phyloP scores from a whole-genome alignment of 2,329 filamentous ascomycete species.

The Alternaria gaisen region DNA sequence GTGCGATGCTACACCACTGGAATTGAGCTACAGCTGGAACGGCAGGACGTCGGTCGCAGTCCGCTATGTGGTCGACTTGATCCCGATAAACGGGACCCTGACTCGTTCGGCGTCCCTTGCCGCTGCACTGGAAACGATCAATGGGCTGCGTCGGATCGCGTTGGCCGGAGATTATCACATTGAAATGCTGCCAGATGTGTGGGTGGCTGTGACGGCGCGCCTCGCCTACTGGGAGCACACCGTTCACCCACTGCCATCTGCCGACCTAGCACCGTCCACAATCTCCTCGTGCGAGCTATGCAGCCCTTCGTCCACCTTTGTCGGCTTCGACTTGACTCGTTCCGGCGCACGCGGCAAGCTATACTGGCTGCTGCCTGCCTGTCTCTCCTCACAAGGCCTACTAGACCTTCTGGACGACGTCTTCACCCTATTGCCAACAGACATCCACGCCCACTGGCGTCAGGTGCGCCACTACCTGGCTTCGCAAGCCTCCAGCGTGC shows the following conservation, averaged over 20 bases:
- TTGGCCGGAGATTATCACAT: neutral
- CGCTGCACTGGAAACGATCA: neutral
- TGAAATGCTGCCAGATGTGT: neutral
- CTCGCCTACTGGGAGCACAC: neutral
- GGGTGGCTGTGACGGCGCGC: neutral
- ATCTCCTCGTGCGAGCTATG: neutral
- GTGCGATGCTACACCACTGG: neutral
- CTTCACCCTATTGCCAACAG: neutral
- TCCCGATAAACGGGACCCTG: neutral
- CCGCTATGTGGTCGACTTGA: neutral
- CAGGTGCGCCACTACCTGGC: neutral
- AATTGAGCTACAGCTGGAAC: conserved; percentile 5
- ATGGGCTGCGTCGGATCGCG: neutral
- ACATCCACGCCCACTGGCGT: neutral
- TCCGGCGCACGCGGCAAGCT: neutral
- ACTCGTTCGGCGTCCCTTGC: neutral
- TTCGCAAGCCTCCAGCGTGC: neutral
- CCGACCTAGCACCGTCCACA: no score
- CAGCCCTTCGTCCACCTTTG: neutral
- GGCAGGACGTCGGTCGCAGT: neutral
- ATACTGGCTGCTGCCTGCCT: neutral
- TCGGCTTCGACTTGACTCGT: neutral
- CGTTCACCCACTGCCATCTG: neutral
- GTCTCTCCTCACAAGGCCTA: neutral
- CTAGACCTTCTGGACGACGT: neutral